These are phyloP conservation scores for Gautieria morchelliformis DNA, from an alignment of 768 basidiomycete genomes.

Conservation along the genomic window DNA sequence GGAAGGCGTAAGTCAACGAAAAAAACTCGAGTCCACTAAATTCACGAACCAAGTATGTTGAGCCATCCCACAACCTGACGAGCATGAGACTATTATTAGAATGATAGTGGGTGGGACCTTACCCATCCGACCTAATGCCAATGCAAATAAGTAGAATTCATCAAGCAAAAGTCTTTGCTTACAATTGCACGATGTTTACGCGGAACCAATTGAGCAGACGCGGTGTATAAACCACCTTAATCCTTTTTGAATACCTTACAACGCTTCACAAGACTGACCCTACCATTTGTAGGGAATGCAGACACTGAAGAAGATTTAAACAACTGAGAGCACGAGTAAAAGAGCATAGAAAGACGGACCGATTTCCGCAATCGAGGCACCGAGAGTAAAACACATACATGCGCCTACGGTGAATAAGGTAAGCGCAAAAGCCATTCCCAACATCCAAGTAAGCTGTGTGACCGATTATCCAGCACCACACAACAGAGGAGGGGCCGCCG, in stretches of 20 bases:
- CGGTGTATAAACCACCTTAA: conserved; percentile 48
- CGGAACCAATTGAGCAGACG: conserved; percentile 67
- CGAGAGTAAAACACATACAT: conserved; percentile 65
- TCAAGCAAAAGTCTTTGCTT: conserved; percentile 1
- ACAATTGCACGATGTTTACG: conserved; percentile 55
- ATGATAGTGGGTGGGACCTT: neutral
- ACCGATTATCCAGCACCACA: conserved; percentile 69
- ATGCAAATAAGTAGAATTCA: neutral
- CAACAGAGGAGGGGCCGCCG: conserved; percentile 61
- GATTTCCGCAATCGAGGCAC: conserved; percentile 56
- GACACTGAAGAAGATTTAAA: conserved; percentile 18
- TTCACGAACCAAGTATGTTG: conserved; percentile 55
- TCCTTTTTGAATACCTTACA: no score
- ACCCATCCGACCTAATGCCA: conserved; percentile 50
- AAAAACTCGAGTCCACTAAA: neutral
- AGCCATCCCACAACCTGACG: conserved; percentile 59
- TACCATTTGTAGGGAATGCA: conserved; percentile 26
- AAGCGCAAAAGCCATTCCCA: neutral
- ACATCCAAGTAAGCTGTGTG: neutral
- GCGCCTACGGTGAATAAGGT: conserved; percentile 24
- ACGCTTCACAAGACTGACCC: neutral
- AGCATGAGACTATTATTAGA: neutral
- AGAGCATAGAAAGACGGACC: conserved; percentile 12
- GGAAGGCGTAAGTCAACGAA: neutral
- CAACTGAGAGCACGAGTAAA: conserved; percentile 7